Conservation (phyloP, 257 asterid species). For the Cynanchum wilfordii region DNA sequence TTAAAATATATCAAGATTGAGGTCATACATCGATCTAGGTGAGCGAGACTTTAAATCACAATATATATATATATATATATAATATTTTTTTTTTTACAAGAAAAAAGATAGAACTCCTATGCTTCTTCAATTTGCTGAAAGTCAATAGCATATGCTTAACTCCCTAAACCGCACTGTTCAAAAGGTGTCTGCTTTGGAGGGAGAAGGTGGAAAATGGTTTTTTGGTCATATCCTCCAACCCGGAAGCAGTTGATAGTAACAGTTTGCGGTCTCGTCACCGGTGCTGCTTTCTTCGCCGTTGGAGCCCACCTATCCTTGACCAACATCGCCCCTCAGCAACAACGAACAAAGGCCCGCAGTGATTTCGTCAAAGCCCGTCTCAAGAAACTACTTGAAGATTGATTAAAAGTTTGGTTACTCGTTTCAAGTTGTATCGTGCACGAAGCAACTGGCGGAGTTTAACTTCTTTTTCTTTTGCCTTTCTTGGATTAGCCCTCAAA, state of each 20-base stretch:
- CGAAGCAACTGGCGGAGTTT: background rate
- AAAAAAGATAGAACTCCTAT: too few relatives aligned
- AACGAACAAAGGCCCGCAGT: conserved; percentile 32
- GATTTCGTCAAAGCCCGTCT: conserved; percentile 33
- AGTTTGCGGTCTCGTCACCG: conserved; percentile 15
- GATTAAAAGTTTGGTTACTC: background rate
- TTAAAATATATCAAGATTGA: too few relatives aligned
- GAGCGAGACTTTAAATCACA: too few relatives aligned
- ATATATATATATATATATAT: too few relatives aligned
- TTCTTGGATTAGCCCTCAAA: background rate
- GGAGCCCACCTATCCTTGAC: conserved; percentile 31
- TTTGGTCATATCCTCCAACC: conserved; percentile 34
- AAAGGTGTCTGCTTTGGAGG: background rate
- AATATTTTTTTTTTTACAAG: too few relatives aligned
- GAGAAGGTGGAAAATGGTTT: conserved; percentile 17
- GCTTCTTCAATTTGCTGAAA: too few relatives aligned
- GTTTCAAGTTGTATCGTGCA: background rate
- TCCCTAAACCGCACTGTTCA: background rate
- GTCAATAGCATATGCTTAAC: too few relatives aligned
- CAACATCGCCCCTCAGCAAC: conserved; percentile 35
- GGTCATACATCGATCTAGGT: too few relatives aligned
- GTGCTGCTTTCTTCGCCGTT: conserved; percentile 22
- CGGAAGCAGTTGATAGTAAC: conserved; percentile 25
- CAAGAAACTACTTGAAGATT: conserved; percentile 29
- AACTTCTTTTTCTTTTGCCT: background rate